These are phyloP conservation scores for Globisporangium canariense DNA, from an alignment of 352 stramenopile species.

Conservation along the genomic window DNA sequence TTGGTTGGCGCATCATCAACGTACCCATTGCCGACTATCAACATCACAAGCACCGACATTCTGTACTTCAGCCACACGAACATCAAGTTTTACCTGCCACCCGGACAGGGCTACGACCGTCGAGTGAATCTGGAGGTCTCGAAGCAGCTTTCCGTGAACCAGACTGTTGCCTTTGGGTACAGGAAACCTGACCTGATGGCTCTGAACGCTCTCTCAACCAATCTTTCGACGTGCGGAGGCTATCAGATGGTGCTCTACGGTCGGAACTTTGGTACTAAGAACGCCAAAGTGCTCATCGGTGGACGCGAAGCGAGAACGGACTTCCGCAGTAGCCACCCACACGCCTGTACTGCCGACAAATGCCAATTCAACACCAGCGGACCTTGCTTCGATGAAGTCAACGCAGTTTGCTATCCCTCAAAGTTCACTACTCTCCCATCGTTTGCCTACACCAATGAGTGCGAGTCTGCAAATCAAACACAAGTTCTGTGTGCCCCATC, in stretches of 20 bases:
- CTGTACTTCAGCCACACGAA: slow-evolving; percentile 56
- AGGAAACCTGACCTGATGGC: slow-evolving; percentile 33
- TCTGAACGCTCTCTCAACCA: slow-evolving; percentile 39
- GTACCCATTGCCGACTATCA: slow-evolving; percentile 22
- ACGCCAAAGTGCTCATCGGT: slow-evolving; percentile 42
- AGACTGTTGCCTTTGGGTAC: slow-evolving; percentile 42
- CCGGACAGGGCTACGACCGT: slow-evolving; percentile 42
- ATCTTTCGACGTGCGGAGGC: slow-evolving; percentile 58
- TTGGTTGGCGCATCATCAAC: slow-evolving; percentile 20
- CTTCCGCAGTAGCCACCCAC: slow-evolving; percentile 32
- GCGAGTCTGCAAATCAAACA: slow-evolving; percentile 17
- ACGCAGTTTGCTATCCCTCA: slow-evolving; percentile 50
- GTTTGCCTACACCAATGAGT: slow-evolving; percentile 34
- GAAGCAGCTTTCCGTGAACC: slow-evolving; percentile 27
- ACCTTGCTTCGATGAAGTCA: slow-evolving; percentile 42
- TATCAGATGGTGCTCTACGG: slow-evolving; percentile 59
- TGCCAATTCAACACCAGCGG: slow-evolving; percentile 50
- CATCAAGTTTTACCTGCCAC: slow-evolving; percentile 54
- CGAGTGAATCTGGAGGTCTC: slow-evolving; percentile 35
- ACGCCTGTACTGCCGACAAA: slow-evolving; percentile 24
- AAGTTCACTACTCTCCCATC: slow-evolving; percentile 27
- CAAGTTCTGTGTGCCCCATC: slow-evolving; percentile 32
- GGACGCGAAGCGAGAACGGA: slow-evolving; percentile 52
- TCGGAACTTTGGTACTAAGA: slow-evolving; percentile 52
- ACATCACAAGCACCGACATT: slow-evolving; percentile 34